Evolutionary conservation across 177 flowering plant species (phyloP).

Genomic region (Telopea speciosissima): DNA sequence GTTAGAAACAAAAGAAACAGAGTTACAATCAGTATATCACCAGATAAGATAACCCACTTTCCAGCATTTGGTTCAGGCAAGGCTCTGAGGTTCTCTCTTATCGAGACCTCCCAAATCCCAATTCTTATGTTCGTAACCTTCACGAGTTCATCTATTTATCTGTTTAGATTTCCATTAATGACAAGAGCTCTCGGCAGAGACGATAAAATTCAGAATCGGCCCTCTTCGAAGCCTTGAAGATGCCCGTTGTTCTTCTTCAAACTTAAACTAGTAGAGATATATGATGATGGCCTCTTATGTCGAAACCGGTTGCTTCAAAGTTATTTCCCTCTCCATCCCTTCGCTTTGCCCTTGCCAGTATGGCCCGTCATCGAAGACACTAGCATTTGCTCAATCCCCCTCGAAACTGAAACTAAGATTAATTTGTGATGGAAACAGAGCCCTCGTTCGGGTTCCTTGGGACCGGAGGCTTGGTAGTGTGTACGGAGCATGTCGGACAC

Average conservation of each 20-base stretch:
- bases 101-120: too few relatives aligned
- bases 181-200: too few relatives aligned
- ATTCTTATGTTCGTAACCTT: too few relatives aligned
- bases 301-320: constrained; percentile 24
- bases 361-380: constrained; percentile 27
- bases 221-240: neutral
- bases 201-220: too few relatives aligned
- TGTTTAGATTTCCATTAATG: too few relatives aligned
- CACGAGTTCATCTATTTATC: too few relatives aligned
- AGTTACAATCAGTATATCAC: too few relatives aligned
- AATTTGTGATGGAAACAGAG: constrained; percentile 15
- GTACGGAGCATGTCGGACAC: constrained; percentile 4
- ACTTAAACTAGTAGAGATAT: too few relatives aligned
- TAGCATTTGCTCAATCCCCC: constrained; percentile 15
- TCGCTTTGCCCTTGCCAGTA: constrained; percentile 27
- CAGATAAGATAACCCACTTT: too few relatives aligned
- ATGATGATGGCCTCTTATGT: constrained; percentile 26
- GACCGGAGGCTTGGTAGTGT: constrained; percentile 4
- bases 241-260: neutral
- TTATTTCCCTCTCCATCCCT: constrained; percentile 28
- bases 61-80: too few relatives aligned
- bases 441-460: constrained; percentile 5
- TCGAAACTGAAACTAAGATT: constrained; percentile 17
- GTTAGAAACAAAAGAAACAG: too few relatives aligned
- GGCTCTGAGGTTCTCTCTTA: too few relatives aligned